Evolutionary conservation across 805 yeast species (phyloP).

Genomic region (Wickerhamiella musiphila): DNA sequence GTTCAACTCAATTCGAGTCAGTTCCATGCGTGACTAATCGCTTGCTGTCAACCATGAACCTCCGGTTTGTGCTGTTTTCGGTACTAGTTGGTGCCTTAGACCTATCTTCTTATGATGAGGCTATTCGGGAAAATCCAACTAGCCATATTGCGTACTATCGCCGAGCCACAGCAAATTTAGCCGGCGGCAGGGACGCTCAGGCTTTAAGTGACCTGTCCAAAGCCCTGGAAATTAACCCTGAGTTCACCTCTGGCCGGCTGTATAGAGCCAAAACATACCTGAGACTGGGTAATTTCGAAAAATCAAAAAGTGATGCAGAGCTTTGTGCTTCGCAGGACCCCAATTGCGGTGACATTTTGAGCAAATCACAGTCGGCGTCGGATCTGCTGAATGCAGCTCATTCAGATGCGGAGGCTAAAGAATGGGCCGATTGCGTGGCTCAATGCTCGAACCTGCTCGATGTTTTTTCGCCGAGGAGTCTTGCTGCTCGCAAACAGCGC

Average conservation of each 20-base stretch:
- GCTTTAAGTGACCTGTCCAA: conserved; percentile 23
- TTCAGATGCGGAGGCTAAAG: conserved; percentile 8
- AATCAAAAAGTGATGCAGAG: conserved; percentile 12
- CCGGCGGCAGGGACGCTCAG: conserved; percentile 19
- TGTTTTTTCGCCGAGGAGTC: conserved; percentile 17
- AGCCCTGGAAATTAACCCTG: conserved; percentile 20
- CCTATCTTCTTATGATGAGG: conserved; percentile 14
- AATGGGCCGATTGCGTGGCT: conserved; percentile 13
- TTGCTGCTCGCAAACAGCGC: conserved; percentile 16
- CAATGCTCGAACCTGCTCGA: conserved; percentile 17
- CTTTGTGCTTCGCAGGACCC: conserved; percentile 5
- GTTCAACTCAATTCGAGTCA: too few species aligned
- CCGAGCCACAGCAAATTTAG: conserved; percentile 23
- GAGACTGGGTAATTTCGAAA: conserved; percentile 18
- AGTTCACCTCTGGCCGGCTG: conserved; percentile 21
- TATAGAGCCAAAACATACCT: conserved; percentile 21
- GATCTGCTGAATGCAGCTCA: conserved; percentile 5
- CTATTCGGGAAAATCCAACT: conserved; percentile 15
- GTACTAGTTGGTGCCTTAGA: too few species aligned
- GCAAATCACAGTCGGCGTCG: conserved; percentile 7
- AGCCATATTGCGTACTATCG: conserved; percentile 20
- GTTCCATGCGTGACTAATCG: too few species aligned
- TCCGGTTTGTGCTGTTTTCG: too few species aligned
- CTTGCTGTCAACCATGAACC: too few species aligned
- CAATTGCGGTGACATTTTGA: conserved; percentile 12